A percentile compares a stretch with the other conserved stretches of the same genome.
Conservation (phyloP, 2,329 filamentous ascomycete species). For the Ceratocystis eucalypticola region DNA sequence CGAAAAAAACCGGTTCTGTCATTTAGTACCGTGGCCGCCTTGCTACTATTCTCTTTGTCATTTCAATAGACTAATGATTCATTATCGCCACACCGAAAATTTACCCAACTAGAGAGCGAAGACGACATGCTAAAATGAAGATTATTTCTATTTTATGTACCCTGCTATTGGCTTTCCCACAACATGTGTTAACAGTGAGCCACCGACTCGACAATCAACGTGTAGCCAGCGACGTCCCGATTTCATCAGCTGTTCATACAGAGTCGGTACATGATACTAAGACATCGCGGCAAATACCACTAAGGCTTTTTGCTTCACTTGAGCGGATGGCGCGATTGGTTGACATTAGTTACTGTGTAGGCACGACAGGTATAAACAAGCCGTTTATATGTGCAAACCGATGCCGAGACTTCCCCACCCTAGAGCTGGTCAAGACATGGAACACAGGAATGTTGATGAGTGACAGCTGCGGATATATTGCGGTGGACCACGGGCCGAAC, state of each 20-base stretch:
- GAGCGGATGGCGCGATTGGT: slow-evolving; percentile 84
- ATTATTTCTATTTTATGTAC: neutral
- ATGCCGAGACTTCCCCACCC: slow-evolving; percentile 67
- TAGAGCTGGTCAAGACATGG: slow-evolving; percentile 74
- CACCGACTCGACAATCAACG: slow-evolving; percentile 7
- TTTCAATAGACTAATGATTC: neutral
- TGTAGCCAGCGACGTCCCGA: neutral
- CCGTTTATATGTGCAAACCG: slow-evolving; percentile 78
- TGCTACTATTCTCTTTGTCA: neutral
- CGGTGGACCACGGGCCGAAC: slow-evolving; percentile 53
- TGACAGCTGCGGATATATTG: slow-evolving; percentile 89
- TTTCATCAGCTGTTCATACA: neutral
- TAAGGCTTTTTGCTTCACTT: slow-evolving; percentile 59
- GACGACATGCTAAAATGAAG: slow-evolving; percentile 13
- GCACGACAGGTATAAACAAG: slow-evolving; percentile 62
- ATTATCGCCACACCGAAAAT: neutral
- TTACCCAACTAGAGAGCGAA: neutral
- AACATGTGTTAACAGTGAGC: neutral
- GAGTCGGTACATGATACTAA: neutral
- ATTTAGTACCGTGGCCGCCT: neutral
- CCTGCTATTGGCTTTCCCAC: slow-evolving; percentile 8
- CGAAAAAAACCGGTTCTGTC: neutral
- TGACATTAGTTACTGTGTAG: slow-evolving; percentile 90
- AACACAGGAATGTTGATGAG: slow-evolving; percentile 76
- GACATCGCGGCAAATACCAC: slow-evolving; percentile 28